These are phyloP conservation scores for Colletotrichum navitas DNA, from an alignment of 2,329 filamentous ascomycete species.

Conservation along the genomic window DNA sequence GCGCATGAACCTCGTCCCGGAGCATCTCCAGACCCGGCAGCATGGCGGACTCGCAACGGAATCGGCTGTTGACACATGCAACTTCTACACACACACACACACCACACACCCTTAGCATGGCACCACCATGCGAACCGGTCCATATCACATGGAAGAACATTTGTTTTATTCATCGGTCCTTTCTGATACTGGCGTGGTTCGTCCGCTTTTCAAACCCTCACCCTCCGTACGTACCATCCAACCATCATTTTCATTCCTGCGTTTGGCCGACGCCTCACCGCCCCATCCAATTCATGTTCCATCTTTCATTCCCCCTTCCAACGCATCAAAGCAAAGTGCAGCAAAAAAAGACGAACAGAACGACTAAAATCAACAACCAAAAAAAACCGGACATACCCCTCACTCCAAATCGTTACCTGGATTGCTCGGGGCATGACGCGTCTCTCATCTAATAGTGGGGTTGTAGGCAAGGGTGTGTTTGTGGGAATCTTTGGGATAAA, in stretches of 20 bases:
- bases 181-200: constrained; percentile 19
- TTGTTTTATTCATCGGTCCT: constrained; percentile 24
- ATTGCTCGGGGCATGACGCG: constrained; percentile 18
- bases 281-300: constrained; percentile 18
- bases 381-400: constrained; percentile 17
- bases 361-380: constrained; percentile 19
- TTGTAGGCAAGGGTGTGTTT: constrained; percentile 7
- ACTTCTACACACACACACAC: background rate
- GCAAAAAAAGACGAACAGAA: constrained; percentile 1
- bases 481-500: constrained; percentile 38
- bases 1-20: background rate
- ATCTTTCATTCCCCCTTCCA: constrained; percentile 22
- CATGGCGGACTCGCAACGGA: background rate
- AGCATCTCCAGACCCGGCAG: background rate
- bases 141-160: background rate
- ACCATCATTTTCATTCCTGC: constrained; percentile 29
- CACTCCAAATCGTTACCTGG: constrained; percentile 31
- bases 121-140: background rate
- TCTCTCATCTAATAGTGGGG: constrained; percentile 32
- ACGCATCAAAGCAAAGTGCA: constrained; percentile 5
- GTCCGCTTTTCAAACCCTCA: constrained; percentile 21
- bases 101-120: background rate
- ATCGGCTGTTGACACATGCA: background rate
- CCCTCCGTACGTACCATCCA: constrained; percentile 2
- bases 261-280: constrained; percentile 9